phyloP scores from a whole-genome alignment of 1,284 basidiomycete genomes.

The Boletellus deceptivus region DNA sequence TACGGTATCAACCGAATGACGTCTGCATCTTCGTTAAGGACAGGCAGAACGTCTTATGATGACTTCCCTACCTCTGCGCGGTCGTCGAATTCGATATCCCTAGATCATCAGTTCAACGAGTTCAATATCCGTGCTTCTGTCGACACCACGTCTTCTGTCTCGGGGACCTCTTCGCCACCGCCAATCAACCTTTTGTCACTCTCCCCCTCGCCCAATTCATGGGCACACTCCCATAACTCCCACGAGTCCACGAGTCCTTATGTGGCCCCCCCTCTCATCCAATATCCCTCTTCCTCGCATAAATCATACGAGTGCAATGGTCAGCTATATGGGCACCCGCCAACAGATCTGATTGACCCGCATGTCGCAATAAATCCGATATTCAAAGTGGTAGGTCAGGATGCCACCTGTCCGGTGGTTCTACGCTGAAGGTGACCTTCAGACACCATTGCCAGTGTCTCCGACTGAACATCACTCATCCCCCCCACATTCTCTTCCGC shows the following conservation, averaged over 20 bases:
- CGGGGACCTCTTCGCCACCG: constrained; percentile 67
- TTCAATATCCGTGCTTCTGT: constrained; percentile 75
- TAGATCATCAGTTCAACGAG: constrained; percentile 77
- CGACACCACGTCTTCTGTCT: constrained; percentile 54
- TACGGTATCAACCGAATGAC: constrained; percentile 71
- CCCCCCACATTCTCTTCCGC: constrained; percentile 58
- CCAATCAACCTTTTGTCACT: constrained; percentile 71
- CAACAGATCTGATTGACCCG: constrained; percentile 54
- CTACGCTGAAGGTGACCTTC: constrained; percentile 22
- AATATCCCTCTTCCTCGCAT: constrained; percentile 40
- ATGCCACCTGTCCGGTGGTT: constrained; percentile 27
- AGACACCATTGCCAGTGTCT: constrained; percentile 55
- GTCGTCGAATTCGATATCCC: constrained; percentile 79
- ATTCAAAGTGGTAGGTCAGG: constrained; percentile 81
- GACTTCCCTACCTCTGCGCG: constrained; percentile 71
- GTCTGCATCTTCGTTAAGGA: constrained; percentile 71
- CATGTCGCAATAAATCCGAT: constrained; percentile 82
- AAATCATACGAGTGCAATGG: constrained; percentile 39
- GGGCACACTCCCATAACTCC: constrained; percentile 52
- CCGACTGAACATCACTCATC: constrained; percentile 38
- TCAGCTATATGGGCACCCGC: constrained; percentile 42
- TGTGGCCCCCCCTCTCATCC: constrained; percentile 34
- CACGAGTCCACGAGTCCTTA: constrained; percentile 37
- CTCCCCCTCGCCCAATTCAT: constrained; percentile 53
- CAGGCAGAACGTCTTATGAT: constrained; percentile 54